phyloP scores from a whole-genome alignment of 257 asterid genomes.

The Solanum paucissectum region DNA sequence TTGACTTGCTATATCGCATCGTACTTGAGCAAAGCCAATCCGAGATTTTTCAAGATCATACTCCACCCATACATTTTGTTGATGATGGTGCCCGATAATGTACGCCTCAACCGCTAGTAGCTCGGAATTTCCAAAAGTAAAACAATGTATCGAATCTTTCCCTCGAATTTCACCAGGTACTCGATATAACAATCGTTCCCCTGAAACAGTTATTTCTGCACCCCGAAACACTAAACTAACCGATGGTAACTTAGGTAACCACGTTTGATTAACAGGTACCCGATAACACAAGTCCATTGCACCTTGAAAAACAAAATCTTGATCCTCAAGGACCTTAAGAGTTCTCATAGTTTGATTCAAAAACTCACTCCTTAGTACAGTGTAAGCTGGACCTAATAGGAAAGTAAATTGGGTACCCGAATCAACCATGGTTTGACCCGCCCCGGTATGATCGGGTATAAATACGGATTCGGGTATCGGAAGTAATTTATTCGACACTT shows the following conservation, averaged over 20 bases:
- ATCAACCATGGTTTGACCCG: slow-evolving; percentile 97
- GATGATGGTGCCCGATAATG: slow-evolving; percentile 80
- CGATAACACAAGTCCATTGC: slow-evolving; percentile 74
- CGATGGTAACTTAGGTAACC: slow-evolving; percentile 41
- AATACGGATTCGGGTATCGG: slow-evolving; percentile 53
- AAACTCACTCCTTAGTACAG: slow-evolving; percentile 46
- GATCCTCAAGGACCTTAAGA: slow-evolving; percentile 58
- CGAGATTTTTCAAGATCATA: slow-evolving; percentile 62
- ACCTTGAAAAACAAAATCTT: slow-evolving; percentile 67
- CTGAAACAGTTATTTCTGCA: slow-evolving; percentile 47
- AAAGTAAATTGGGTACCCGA: slow-evolving; percentile 94
- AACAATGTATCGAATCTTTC: slow-evolving; percentile 52
- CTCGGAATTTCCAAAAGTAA: slow-evolving; percentile 82
- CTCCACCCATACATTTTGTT: slow-evolving; percentile 76
- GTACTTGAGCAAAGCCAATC: slow-evolving; percentile 61
- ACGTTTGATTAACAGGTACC: slow-evolving; percentile 22
- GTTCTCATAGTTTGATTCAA: slow-evolving; percentile 25
- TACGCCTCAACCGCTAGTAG: slow-evolving; percentile 51
- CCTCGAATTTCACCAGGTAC: slow-evolving; percentile 52
- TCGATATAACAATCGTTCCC: slow-evolving; percentile 40
- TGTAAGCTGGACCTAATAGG: slow-evolving; percentile 75
- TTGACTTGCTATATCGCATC: slow-evolving; percentile 49
- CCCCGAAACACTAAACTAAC: slow-evolving; percentile 65
- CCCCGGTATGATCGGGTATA: slow-evolving; percentile 89
- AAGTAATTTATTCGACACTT: slow-evolving; percentile 36